Evolutionary conservation across 2,329 filamentous ascomycete species (phyloP).

Genomic region (Lecanicillium sp.): DNA sequence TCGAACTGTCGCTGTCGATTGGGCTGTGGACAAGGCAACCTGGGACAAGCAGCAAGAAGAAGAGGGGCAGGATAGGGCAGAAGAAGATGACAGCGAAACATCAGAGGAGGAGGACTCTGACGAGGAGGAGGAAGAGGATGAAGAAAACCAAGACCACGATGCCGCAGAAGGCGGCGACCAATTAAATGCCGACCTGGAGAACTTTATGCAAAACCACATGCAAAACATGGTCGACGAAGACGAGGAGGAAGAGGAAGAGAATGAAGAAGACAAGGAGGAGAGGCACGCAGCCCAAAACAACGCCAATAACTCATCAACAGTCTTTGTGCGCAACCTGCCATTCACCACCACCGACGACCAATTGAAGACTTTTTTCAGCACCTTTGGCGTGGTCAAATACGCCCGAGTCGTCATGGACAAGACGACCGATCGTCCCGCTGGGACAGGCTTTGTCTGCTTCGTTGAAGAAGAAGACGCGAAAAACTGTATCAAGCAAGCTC

Average conservation of each 20-base stretch:
- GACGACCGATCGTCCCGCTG: constrained; percentile 75
- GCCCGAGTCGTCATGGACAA: constrained; percentile 85
- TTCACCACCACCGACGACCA: constrained; percentile 79
- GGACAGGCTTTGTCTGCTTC: constrained; percentile 95
- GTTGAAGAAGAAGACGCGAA: constrained; percentile 67
- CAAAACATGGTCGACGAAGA: constrained; percentile 50
- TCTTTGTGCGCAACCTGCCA: constrained; percentile 91
- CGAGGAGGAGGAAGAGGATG: constrained; percentile 20
- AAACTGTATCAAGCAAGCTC: constrained; percentile 67
- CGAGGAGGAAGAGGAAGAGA: constrained; percentile 37
- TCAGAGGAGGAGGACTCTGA: constrained; percentile 19
- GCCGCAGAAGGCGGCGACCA: constrained; percentile 32
- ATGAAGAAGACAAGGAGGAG: constrained; percentile 35
- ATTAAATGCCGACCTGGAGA: constrained; percentile 37
- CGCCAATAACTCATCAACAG: constrained; percentile 62
- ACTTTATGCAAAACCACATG: constrained; percentile 51
- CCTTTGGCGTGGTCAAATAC: constrained; percentile 84
- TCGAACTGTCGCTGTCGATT: constrained; percentile 84
- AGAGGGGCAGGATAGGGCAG: constrained; percentile 22
- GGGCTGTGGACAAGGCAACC: constrained; percentile 84
- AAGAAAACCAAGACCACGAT: constrained; percentile 16
- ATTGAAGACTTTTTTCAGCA: constrained; percentile 76
- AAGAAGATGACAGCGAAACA: constrained; percentile 15
- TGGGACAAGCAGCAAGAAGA: constrained; percentile 61
- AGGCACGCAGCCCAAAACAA: constrained; percentile 26